Evolutionary conservation across 345 rosid genomes (phyloP), one percentile per base, ranked within the genome.

Genomic region (Capsella bursapastoris): DNA sequence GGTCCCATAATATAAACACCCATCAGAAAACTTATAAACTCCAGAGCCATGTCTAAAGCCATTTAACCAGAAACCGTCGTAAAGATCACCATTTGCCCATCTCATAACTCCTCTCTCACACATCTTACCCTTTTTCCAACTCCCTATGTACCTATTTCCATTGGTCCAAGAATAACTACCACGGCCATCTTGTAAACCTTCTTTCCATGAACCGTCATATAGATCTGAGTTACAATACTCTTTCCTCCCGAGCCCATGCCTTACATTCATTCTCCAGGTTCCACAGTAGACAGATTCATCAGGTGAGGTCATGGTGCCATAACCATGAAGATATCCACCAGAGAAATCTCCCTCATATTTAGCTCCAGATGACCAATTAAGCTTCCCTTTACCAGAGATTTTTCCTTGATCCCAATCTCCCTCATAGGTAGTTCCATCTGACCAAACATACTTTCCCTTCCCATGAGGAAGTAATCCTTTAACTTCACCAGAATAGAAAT

Each of bases 381-480:
- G 84, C 68, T 73, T 63, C 67, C 98, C 98, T 82, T 86, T 88
- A 58, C 97, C 97, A 6, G 87, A 82, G 78, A 94, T 88, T 80
- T 89, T 88, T 25, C 96, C 97, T 43, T 75, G 83, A 76, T 86
- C 89, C 98, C 98, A 94, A 27, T 88, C 90, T 11, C 98, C 98
- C 7, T 91, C 90, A 50, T 88, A 94, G 48, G 82, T 66, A 7
- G 93, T 84, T 76, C 87, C 88, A 82, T 86, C 89, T 2, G 45
- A 68, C 97, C 98, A 94, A 41, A 50, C 77, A 67, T 94, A 94
- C 78, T 80, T 86, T 41, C 98, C 98, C 70, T 84, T 88, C 5
- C 95, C 96, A 28, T 87, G 78, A 75, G 96, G 95, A 78, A 91
- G 79, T 8, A 53, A 32, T 70, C 91, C 95, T 77, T 78, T 83